Conservation (phyloP, 176 grass and related monocot genomes). For the Musa beccarii region DNA sequence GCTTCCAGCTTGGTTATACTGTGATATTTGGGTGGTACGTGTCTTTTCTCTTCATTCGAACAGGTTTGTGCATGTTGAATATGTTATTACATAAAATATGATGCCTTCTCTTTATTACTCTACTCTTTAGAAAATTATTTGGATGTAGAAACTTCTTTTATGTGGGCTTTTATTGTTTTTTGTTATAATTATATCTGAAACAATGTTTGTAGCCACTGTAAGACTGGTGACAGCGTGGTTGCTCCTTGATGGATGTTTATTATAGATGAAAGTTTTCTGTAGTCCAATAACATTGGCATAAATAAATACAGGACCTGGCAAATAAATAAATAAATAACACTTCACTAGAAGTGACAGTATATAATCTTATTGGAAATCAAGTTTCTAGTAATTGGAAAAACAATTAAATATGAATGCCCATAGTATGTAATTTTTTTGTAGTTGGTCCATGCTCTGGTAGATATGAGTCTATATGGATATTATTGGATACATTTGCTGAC, state of each 20-base stretch:
- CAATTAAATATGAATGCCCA: neutral
- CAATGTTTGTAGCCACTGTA: neutral
- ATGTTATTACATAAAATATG: neutral
- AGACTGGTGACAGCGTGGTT: neutral
- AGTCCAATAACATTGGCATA: too few species aligned
- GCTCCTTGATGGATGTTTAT: too few species aligned
- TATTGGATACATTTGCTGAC: slow-evolving; percentile 4
- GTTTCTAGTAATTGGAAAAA: neutral
- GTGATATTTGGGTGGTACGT: slow-evolving; percentile 94
- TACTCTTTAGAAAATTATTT: neutral
- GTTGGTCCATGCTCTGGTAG: neutral
- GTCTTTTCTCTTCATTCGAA: slow-evolving; percentile 82
- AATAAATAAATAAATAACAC: too few species aligned
- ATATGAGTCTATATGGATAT: slow-evolving; percentile 1
- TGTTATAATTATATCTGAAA: too few species aligned
- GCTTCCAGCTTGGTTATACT: slow-evolving; percentile 88
- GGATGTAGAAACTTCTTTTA: neutral
- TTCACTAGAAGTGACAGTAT: neutral
- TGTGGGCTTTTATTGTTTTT: neutral
- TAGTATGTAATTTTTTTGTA: neutral
- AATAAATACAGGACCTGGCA: too few species aligned
- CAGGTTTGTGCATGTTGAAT: slow-evolving; percentile 37
- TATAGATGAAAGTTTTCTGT: too few species aligned
- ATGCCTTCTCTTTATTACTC: neutral
- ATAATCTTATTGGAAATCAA: neutral